Evolutionary conservation across 2,329 filamentous ascomycete genomes (phyloP).

Genomic region (Myriosclerotinia scirpicola): DNA sequence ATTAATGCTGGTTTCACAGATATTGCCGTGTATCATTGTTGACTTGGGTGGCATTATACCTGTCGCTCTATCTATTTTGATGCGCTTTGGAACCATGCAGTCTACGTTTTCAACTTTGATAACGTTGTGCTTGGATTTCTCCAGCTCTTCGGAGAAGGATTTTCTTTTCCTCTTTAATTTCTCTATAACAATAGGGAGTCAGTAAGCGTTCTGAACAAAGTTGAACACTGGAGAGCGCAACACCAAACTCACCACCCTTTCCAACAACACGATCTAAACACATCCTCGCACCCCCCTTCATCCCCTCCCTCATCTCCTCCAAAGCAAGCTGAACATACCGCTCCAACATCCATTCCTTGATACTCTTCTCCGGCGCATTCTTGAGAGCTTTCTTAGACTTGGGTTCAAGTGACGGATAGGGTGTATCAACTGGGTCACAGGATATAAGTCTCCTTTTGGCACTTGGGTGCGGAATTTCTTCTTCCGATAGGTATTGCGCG

Average conservation of each 20-base stretch:
- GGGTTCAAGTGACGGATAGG: conserved; percentile 55
- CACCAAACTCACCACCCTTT: background rate
- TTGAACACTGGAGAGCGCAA: background rate
- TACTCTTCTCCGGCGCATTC: conserved; percentile 23
- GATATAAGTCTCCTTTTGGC: conserved; percentile 41
- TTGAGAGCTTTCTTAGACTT: conserved; percentile 45
- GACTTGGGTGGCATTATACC: conserved; percentile 1
- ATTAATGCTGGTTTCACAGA: background rate
- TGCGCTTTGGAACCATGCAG: background rate
- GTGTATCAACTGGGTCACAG: conserved; percentile 42
- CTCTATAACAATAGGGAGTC: conserved; percentile 19
- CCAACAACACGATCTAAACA: conserved; percentile 26
- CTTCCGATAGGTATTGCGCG: conserved; percentile 49
- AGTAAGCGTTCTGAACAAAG: background rate
- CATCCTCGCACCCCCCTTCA: conserved; percentile 40
- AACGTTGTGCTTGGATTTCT: background rate
- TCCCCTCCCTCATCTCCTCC: conserved; percentile 29
- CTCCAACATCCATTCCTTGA: conserved; percentile 36
- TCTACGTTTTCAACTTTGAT: background rate
- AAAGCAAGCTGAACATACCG: conserved; percentile 37
- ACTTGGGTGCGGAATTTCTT: conserved; percentile 27
- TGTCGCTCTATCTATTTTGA: background rate
- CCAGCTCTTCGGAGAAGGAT: background rate
- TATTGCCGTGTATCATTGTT: conserved; percentile 4
- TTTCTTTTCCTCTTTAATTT: background rate